A percentile compares a stretch with the other conserved stretches of the same genome.
phyloP scores from a whole-genome alignment of 441 rosid species.

The Arabidopsis hybrid region DNA sequence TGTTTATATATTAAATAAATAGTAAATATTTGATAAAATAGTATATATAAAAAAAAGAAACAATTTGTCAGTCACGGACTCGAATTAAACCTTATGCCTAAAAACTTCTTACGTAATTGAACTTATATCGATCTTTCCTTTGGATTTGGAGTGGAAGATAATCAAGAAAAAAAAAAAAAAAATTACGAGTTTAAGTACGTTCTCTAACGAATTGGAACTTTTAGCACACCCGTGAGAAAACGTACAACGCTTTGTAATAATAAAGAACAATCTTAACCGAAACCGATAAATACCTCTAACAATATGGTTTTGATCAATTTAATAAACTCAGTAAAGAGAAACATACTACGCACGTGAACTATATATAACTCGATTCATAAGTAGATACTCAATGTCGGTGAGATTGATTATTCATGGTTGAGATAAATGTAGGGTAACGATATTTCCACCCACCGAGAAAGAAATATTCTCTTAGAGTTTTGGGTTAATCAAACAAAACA shows the following conservation, averaged over 20 bases:
- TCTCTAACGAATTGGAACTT: neutral
- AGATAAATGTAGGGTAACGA: neutral
- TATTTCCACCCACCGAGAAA: neutral
- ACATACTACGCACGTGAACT: slow-evolving; percentile 7
- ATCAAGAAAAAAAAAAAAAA: no score
- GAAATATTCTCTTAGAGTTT: neutral
- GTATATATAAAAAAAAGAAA: no score
- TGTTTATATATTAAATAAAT: no score
- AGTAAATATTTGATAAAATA: no score
- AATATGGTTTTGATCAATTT: neutral
- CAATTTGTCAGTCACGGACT: no score
- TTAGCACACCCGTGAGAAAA: slow-evolving; percentile 14
- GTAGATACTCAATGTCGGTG: neutral
- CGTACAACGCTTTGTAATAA: neutral
- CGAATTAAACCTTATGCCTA: no score
- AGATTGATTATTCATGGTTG: slow-evolving; percentile 4
- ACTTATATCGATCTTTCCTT: no score
- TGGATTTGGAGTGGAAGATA: no score
- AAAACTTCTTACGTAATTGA: no score
- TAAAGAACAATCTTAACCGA: neutral
- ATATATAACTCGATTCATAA: neutral
- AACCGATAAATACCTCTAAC: neutral
- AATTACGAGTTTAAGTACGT: neutral
- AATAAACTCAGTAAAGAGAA: slow-evolving; percentile 1
- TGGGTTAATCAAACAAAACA: neutral